Percentiles rank a stretch among this genome's conserved stretches.
phyloP scores from a whole-genome alignment of 129 eudicot species.

The Pittosporum tobira region DNA sequence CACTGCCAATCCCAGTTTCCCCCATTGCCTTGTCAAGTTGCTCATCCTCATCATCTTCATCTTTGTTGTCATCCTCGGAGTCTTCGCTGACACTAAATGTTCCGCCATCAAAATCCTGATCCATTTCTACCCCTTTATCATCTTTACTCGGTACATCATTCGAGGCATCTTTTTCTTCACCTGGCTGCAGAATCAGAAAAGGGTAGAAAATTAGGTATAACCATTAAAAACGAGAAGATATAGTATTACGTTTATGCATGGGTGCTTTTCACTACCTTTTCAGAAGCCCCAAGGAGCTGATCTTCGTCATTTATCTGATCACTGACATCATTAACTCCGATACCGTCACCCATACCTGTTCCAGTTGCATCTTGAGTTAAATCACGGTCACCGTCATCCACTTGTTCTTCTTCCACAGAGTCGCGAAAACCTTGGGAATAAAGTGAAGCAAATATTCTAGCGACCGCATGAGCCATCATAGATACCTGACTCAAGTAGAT shows the following conservation, averaged over 20 bases:
- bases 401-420: slow-evolving; percentile 47
- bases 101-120: slow-evolving; percentile 62
- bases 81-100: slow-evolving; percentile 71
- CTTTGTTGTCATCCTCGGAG: slow-evolving; percentile 52
- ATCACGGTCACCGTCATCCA: slow-evolving; percentile 36
- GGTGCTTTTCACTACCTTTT: slow-evolving; percentile 46
- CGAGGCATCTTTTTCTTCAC: slow-evolving; percentile 45
- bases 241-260: no score
- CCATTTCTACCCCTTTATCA: slow-evolving; percentile 89
- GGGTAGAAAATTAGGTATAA: neutral
- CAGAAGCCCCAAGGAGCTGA: slow-evolving; percentile 69
- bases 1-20: slow-evolving; percentile 52
- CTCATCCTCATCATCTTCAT: slow-evolving; percentile 43
- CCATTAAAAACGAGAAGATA: neutral
- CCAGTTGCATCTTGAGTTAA: slow-evolving; percentile 52
- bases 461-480: slow-evolving; percentile 51
- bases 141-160: slow-evolving; percentile 50
- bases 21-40: slow-evolving; percentile 72
- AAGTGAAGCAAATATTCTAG: slow-evolving; percentile 55
- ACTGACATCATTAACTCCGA: slow-evolving; percentile 79
- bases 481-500: slow-evolving; percentile 40
- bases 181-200: slow-evolving; percentile 26
- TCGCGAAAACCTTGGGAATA: slow-evolving; percentile 71
- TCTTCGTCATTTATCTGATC: slow-evolving; percentile 89
- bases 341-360: slow-evolving; percentile 95